Evolutionary conservation across 2,329 filamentous ascomycete genomes (phyloP).

Genomic region (Lecanicillium sp.): DNA sequence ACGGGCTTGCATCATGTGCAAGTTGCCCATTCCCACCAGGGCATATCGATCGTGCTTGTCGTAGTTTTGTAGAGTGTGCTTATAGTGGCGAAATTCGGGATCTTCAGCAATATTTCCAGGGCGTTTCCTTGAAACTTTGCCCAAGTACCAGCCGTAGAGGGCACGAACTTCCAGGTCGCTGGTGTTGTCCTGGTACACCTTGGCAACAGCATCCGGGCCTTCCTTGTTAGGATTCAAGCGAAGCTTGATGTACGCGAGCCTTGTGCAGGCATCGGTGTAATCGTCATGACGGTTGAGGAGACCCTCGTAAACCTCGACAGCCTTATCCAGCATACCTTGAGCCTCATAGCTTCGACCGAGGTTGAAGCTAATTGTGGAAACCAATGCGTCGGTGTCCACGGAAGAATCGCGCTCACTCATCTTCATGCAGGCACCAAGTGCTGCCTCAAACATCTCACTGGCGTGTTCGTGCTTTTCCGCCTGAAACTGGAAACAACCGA

Average conservation of each 20-base stretch:
- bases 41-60: constrained; percentile 99
- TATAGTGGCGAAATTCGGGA: constrained; percentile 87
- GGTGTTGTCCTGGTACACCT: constrained; percentile 77
- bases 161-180: constrained; percentile 86
- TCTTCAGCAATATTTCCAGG: constrained; percentile 78
- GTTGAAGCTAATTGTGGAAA: constrained; percentile 96
- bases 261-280: constrained; percentile 85
- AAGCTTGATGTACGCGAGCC: constrained; percentile 84
- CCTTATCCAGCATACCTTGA: constrained; percentile 71
- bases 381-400: constrained; percentile 80
- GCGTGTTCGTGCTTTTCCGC: constrained; percentile 73
- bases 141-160: constrained; percentile 91
- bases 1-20: constrained; percentile 77
- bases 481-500: constrained; percentile 92
- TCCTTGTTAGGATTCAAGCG: constrained; percentile 74
- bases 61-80: constrained; percentile 86
- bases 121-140: constrained; percentile 75
- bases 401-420: constrained; percentile 67
- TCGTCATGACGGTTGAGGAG: constrained; percentile 78
- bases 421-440: constrained; percentile 77
- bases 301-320: constrained; percentile 80
- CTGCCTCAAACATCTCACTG: constrained; percentile 85
- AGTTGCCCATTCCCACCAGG: constrained; percentile 91
- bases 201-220: constrained; percentile 76
- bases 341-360: constrained; percentile 89